Evolutionary conservation across 2,329 filamentous ascomycete species (phyloP).

Genomic region (Aureobasidium sp.): DNA sequence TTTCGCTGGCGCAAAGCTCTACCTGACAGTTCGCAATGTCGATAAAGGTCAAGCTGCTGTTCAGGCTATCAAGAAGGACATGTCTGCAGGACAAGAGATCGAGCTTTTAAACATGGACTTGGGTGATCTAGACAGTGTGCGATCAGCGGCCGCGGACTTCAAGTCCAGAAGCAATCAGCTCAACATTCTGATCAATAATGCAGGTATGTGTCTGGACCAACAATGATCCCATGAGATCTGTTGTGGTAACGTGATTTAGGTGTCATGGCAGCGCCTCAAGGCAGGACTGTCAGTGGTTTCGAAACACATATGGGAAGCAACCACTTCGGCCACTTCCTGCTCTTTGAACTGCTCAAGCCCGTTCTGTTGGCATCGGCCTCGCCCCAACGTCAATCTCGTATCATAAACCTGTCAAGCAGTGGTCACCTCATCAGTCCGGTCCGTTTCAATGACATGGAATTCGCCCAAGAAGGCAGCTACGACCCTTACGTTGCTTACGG

Average conservation of each 20-base stretch:
- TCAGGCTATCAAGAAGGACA: conserved; percentile 22
- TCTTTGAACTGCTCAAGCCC: conserved; percentile 47
- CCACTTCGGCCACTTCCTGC: conserved; percentile 49
- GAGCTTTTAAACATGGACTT: conserved; percentile 28
- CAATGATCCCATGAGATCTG: neutral
- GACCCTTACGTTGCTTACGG: conserved; percentile 35
- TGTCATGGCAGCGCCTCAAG: conserved; percentile 36
- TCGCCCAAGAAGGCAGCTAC: conserved; percentile 23
- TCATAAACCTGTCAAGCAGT: conserved; percentile 41
- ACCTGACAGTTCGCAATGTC: conserved; percentile 39
- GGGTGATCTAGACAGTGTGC: conserved; percentile 29
- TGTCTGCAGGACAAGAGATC: conserved; percentile 17
- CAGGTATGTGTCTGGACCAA: conserved; percentile 12
- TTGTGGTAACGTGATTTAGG: conserved; percentile 6
- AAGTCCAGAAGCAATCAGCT: conserved; percentile 29
- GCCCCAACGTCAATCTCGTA: conserved; percentile 38
- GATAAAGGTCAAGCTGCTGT: conserved; percentile 33
- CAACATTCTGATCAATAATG: conserved; percentile 33
- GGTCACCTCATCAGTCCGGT: conserved; percentile 27
- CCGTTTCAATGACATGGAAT: conserved; percentile 31
- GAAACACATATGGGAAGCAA: conserved; percentile 50
- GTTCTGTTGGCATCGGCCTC: conserved; percentile 36
- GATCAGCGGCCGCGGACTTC: conserved; percentile 29
- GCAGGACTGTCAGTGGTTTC: conserved; percentile 39
- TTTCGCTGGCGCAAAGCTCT: conserved; percentile 41